Percentiles rank a stretch among this genome's conserved stretches.
Conservation (phyloP, 1,284 basidiomycete genomes). For the Ustilago sp. region DNA sequence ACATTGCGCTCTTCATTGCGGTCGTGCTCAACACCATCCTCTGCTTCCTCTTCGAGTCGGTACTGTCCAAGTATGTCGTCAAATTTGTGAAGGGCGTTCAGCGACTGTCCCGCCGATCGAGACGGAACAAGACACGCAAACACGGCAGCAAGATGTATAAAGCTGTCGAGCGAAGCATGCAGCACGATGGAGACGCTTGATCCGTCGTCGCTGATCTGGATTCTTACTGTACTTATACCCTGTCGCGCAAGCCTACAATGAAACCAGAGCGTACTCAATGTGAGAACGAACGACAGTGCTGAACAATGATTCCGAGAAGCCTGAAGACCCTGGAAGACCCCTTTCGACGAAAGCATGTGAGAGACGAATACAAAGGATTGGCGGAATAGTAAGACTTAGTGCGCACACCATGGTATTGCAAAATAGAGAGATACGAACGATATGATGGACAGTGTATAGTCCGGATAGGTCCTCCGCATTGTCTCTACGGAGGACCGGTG, state of each 20-base stretch:
- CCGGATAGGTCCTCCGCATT: no score
- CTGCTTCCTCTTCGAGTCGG: conserved; percentile 81
- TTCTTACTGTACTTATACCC: not conserved
- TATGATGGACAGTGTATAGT: no score
- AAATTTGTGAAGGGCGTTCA: conserved; percentile 52
- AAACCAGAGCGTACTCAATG: no score
- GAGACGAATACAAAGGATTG: no score
- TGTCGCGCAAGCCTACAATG: no score
- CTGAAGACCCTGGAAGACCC: no score
- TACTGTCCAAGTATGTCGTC: conserved; percentile 48
- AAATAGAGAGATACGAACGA: no score
- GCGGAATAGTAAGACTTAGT: no score
- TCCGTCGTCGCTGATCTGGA: not conserved
- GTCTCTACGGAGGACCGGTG: conserved; percentile 39
- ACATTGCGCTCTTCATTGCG: conserved; percentile 78
- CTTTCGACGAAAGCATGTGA: no score
- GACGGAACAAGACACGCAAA: conserved; percentile 17
- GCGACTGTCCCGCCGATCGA: conserved; percentile 18
- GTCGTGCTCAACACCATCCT: conserved; percentile 80
- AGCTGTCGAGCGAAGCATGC: conserved; percentile 52
- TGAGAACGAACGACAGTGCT: no score
- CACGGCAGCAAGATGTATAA: conserved; percentile 58
- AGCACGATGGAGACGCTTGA: conserved; percentile 51
- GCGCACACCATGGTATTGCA: no score
- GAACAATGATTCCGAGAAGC: no score